phyloP scores from a whole-genome alignment of 352 stramenopile species.

The Phytophthora melonis region DNA sequence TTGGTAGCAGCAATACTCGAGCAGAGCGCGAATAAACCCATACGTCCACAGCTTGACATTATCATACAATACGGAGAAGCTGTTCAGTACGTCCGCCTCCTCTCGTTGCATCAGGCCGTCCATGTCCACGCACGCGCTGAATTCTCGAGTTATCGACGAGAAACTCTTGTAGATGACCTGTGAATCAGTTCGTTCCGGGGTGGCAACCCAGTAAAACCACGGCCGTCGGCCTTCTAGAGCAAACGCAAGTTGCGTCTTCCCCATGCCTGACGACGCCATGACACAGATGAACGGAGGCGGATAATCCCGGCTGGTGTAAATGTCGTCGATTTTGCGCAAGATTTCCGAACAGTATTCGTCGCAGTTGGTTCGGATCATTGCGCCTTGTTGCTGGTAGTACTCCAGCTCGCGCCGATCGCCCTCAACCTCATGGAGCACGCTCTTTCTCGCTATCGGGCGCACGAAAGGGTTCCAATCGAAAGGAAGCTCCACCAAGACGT shows the following conservation, averaged over 20 bases:
- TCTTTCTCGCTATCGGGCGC: too few relatives aligned
- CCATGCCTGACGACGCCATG: neutral
- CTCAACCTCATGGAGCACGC: neutral
- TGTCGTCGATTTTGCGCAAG: neutral
- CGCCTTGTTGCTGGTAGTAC: neutral
- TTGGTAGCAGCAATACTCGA: neutral
- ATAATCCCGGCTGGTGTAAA: neutral
- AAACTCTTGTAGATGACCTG: neutral
- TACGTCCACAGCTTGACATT: neutral
- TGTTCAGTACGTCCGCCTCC: neutral
- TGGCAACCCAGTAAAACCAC: neutral
- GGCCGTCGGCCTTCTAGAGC: neutral
- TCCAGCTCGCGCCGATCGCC: neutral
- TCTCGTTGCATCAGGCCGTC: neutral
- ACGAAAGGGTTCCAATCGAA: too few relatives aligned
- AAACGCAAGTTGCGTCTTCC: neutral
- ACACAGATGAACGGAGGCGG: neutral
- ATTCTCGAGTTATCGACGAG: neutral
- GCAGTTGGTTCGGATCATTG: neutral
- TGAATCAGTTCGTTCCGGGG: neutral
- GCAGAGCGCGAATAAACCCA: neutral
- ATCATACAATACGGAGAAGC: too few relatives aligned
- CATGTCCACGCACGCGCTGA: neutral
- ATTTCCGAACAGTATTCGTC: neutral
- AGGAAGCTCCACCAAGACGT: slow-evolving; percentile 1